Base-by-base conservation (phyloP, 768 basidiomycete genomes). In the Boletellus emodensis region DNA sequence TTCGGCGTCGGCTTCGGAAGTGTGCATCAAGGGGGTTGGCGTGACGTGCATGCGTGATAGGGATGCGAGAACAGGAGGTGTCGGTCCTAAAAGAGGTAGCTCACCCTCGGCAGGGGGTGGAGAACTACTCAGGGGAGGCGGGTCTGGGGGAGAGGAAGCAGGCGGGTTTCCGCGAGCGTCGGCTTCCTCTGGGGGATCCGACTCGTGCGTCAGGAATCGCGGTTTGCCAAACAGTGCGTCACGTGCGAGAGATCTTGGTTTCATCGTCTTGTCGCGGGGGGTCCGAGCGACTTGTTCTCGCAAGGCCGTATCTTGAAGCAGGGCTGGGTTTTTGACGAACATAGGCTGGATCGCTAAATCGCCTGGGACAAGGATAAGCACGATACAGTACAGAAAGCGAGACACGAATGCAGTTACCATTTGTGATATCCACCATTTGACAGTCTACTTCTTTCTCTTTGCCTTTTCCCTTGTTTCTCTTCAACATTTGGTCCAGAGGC, bases 401-500 rank as follows among this genome's bases (percentile, higher is more conserved):
- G 35, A 9, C 6, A 7, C 33, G 9, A 4, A 22, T n/a, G 2
- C 13, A 11, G 51, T 48, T 54, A 73, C 72, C 60, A 37, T 75
- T 72, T 4, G 71, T 71, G n/a, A 71, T 71, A 43, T 72, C 75
- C 15, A 58, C 46, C 56, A 70, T 68, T 36, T 54, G 59, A 14
- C 24, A 41, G n/a, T 67, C 71, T 3, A 52, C 49, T 6, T 54
- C 67, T 45, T 58, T 69, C 42, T 44, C 68, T 47, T 69, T 73
- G 2, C 67, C 70, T 44, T 72, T 74, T 15, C 58, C 63, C 37
- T 71, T 67, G 32, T 47, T 51, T 35, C 34, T 49, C 42, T 50
- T 37, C 13, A 17, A 49, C 14, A 69, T 22, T 10, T 44, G 11
- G 1, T 41, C 28, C 7, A 10, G 46, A 35, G 6, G 17, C 15